Evolutionary conservation across 2,329 filamentous ascomycete genomes (phyloP), one percentile per base, ranked within the genome.

Genomic region (Phyllosticta citriasiana): DNA sequence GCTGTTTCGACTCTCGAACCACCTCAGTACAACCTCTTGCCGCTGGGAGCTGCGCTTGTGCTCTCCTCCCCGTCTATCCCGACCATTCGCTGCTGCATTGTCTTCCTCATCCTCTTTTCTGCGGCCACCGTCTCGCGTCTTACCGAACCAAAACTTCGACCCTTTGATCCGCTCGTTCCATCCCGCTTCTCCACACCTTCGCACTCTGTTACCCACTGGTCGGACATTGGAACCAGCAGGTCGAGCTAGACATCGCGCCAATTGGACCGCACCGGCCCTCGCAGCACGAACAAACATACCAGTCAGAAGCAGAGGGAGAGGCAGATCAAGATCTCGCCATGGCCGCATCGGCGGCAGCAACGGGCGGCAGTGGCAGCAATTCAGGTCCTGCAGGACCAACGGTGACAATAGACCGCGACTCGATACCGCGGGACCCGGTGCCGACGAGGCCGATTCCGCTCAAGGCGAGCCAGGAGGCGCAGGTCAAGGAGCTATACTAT

Each of bases 401-500:
- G 30, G 14, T 53, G 10, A 26, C 55, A 47, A 27, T 57, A 9
- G 59, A 57, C 26, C 35, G 26, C 22, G 26, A 52, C 50, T 14
- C 53, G 10, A 55, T 61, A n/a, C 59, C 59, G 47, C 54, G 59
- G 27, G 59, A 61, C 50, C 60, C 60, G 14, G 60, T 63, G 25
- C 57, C 57, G 72, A 83, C 84, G 67, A 94, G 93, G 70, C 92
- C 92, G 16, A 78, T 96, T 53, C 92, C 92, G 27, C 81, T 97
- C 62, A 92, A 89, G 26, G 84, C 90, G 10, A 82, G 85, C 24
- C 90, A 95, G 74, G 90, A 95, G 79, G 80, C 84, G 3, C 88
- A 94, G 76, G 88, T 95, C 61, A 84, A 88, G 68, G 87, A 91
- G 67, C 77, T 94, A 9, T 95, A 89, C 74, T 85, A 93, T 77